Evolutionary conservation across 2,329 filamentous ascomycete genomes (phyloP).

Genomic region (Cladosporium sp.): DNA sequence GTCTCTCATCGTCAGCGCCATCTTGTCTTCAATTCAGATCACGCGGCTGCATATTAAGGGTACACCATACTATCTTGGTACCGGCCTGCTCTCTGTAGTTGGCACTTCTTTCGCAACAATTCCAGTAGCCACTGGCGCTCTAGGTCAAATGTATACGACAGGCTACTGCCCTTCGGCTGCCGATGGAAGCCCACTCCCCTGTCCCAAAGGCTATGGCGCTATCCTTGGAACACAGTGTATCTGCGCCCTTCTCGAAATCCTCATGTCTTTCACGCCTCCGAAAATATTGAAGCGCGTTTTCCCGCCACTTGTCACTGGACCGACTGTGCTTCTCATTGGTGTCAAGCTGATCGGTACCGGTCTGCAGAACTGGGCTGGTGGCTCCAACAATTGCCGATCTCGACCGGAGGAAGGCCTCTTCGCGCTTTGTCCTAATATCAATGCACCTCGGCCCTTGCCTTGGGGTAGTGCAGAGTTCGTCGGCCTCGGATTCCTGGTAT

Average conservation of each 20-base stretch:
- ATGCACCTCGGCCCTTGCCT: slow-evolving; percentile 67
- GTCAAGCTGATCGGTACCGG: slow-evolving; percentile 70
- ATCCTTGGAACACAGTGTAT: slow-evolving; percentile 64
- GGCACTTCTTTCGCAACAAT: slow-evolving; percentile 78
- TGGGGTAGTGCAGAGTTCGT: slow-evolving; percentile 81
- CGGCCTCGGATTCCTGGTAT: slow-evolving; percentile 77
- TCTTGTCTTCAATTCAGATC: slow-evolving; percentile 75
- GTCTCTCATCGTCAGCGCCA: slow-evolving; percentile 74
- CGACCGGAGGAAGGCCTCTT: slow-evolving; percentile 54
- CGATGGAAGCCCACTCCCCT: slow-evolving; percentile 68
- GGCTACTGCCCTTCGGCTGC: slow-evolving; percentile 64
- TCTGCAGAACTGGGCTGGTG: slow-evolving; percentile 77
- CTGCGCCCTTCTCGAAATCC: slow-evolving; percentile 63
- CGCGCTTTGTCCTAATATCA: slow-evolving; percentile 64
- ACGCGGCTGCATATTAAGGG: slow-evolving; percentile 71
- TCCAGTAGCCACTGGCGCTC: slow-evolving; percentile 68
- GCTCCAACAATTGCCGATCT: slow-evolving; percentile 60
- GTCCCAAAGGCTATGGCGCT: slow-evolving; percentile 74
- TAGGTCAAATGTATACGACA: slow-evolving; percentile 75
- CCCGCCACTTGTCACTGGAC: slow-evolving; percentile 73
- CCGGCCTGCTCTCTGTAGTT: slow-evolving; percentile 76
- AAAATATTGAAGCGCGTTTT: slow-evolving; percentile 70
- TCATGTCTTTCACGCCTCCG: slow-evolving; percentile 73
- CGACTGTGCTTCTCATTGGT: slow-evolving; percentile 70
- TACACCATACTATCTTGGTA: slow-evolving; percentile 74